A percentile compares a stretch with the other conserved stretches of the same genome.
These are phyloP conservation scores for Magnolia kwangsiensis DNA, from an alignment of 164 flowering plant species.

Conservation along the genomic window DNA sequence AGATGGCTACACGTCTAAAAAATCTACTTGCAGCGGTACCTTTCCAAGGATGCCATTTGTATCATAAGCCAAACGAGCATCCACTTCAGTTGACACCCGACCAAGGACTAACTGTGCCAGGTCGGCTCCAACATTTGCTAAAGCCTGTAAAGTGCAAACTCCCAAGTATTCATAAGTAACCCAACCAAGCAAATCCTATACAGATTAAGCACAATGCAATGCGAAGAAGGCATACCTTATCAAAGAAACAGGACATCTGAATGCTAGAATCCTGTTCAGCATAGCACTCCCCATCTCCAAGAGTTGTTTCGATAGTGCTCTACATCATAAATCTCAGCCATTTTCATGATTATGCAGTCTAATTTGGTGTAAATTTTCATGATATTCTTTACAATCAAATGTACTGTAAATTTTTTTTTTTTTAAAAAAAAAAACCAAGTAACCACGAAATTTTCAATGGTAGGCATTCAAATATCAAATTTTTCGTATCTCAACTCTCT, in stretches of 20 bases:
- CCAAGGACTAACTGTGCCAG: slow-evolving; percentile 92
- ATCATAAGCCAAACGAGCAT: slow-evolving; percentile 96
- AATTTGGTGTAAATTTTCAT: no score
- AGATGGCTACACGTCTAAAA: background rate
- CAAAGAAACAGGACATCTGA: slow-evolving; percentile 66
- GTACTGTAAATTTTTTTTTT: no score
- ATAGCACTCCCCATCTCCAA: slow-evolving; percentile 66
- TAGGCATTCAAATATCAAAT: background rate
- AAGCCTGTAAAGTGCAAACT: slow-evolving; percentile 44
- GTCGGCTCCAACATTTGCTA: slow-evolving; percentile 88
- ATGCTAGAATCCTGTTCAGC: slow-evolving; percentile 39
- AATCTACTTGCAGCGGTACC: slow-evolving; percentile 33
- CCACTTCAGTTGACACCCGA: slow-evolving; percentile 95
- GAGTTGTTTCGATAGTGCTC: slow-evolving; percentile 90
- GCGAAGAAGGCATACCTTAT: slow-evolving; percentile 47
- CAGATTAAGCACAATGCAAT: background rate
- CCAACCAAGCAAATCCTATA: background rate
- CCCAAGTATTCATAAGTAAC: background rate
- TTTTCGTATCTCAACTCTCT: background rate
- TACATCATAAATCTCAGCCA: slow-evolving; percentile 21
- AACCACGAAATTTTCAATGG: no score
- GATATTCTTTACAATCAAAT: no score
- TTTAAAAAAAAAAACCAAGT: no score
- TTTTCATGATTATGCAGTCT: no score
- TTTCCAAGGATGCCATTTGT: slow-evolving; percentile 80